Base-by-base conservation (phyloP, 169 alveolate species). In the Babesia bovis region DNA sequence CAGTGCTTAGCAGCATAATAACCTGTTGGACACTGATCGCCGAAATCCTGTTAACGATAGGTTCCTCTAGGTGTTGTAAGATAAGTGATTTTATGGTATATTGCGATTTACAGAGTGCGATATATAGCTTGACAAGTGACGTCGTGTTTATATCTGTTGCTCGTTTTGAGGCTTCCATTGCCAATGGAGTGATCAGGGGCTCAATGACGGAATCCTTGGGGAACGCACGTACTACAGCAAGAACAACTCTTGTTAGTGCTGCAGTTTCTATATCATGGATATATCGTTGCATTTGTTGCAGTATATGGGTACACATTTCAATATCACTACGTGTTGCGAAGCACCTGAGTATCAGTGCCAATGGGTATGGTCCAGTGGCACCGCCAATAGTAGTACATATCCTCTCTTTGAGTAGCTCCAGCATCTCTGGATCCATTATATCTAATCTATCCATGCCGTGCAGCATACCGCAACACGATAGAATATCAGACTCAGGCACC, bases 401-500 rank as follows among this genome's bases (percentile, higher is more conserved):
- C 35, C 19, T 57, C 26, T 12, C 19, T 33, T 58, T 66, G 49
- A 66, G 66, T 9, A 55, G 10, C 30, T 15, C 9, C 23, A 58
- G 26, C n/a, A 77, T 17, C 0, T 38, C 72, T 15, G n/a, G 19
- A 45, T 77, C 85, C 19, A 72, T 66, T 15, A 56, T 35, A 21
- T 70, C 56, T 33, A 77, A n/a, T 30, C 40, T 66, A 6, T 68
- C 56, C 63, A 77, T 28, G 13, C 74, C 85, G 38, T 56, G 66
- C 4, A 77, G 47, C 10, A 77, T 67, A 33, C 85, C 85, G 30
- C 82, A 58, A 47, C 85, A 77, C 21, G 85, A 77, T 25, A 77
- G 85, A 4, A 77, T 30, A 44, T 77, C 85, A 32, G 71, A 77
- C 19, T 77, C 67, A 4, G 51, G 25, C 55, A 63, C 42, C 56